Evolutionary conservation across 108 stramenopile genomes (phyloP).

Genomic region (Parmales sp.): DNA sequence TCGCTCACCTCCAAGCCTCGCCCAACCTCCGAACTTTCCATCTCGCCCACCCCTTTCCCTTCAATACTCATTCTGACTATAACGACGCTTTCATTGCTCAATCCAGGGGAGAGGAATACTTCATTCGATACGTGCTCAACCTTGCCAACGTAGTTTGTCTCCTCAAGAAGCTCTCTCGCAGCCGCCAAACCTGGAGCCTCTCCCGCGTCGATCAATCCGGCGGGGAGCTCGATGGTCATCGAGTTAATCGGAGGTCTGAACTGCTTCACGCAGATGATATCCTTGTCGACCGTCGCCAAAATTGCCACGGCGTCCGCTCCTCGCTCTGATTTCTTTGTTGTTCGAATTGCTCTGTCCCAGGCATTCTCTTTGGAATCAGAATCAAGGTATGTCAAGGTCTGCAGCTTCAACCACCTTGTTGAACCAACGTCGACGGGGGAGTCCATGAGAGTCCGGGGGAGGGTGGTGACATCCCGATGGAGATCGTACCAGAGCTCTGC

Average conservation of each 20-base stretch:
- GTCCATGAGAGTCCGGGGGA: neutral
- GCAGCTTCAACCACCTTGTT: conserved; percentile 37
- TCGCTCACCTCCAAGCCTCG: too few relatives aligned
- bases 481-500: too few relatives aligned
- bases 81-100: conserved; percentile 52
- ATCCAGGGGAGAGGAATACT: conserved; percentile 51
- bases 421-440: conserved; percentile 24
- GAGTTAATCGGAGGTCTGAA: conserved; percentile 53
- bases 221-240: conserved; percentile 57
- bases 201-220: conserved; percentile 61
- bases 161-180: conserved; percentile 51
- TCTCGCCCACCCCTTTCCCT: conserved; percentile 15
- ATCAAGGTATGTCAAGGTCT: conserved; percentile 34
- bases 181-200: conserved; percentile 45
- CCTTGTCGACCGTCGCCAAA: neutral
- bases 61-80: conserved; percentile 50
- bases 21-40: conserved; percentile 23
- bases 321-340: neutral
- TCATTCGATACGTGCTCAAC: conserved; percentile 4
- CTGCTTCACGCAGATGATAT: conserved; percentile 35
- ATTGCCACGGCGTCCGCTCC: neutral
- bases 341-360: neutral
- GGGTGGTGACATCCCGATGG: too few relatives aligned
- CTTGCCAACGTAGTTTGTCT: conserved; percentile 54
- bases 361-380: conserved; percentile 12